Evolutionary conservation across 2,329 filamentous ascomycete species (phyloP).

Genomic region (Verticillium isaacii): DNA sequence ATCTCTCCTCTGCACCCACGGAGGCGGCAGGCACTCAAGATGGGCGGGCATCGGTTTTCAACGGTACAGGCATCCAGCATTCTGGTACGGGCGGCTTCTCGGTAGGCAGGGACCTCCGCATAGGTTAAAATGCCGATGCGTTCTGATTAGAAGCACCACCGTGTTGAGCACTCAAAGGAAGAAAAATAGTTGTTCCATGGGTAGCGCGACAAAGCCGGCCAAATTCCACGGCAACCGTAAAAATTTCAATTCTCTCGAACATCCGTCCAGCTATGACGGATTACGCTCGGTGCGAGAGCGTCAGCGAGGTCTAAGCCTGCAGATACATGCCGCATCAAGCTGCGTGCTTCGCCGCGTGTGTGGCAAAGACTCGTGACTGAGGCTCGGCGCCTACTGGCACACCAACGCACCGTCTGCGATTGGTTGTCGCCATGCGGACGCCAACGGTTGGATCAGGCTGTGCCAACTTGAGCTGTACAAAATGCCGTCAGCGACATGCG

Average conservation of each 20-base stretch:
- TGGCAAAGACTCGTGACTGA: background rate
- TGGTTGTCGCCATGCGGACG: background rate
- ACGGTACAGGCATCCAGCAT: background rate
- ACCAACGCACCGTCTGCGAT: background rate
- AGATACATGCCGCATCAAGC: background rate
- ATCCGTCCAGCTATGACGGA: background rate
- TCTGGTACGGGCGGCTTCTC: background rate
- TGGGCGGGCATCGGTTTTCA: background rate
- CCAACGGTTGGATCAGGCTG: background rate
- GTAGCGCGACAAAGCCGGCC: too few relatives aligned
- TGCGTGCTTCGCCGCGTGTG: background rate
- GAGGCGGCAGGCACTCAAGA: background rate
- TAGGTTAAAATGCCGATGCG: background rate
- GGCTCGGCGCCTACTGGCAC: background rate
- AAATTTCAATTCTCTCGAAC: background rate
- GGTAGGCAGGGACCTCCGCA: background rate
- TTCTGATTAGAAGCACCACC: background rate
- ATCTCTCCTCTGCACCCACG: background rate
- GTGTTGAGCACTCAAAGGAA: background rate
- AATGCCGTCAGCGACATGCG: background rate
- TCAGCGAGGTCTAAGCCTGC: background rate
- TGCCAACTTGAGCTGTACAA: background rate
- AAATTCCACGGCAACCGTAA: background rate
- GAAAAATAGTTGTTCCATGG: background rate
- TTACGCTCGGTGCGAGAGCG: background rate